These are phyloP conservation scores for Debaryomycetaceae sp. DNA, from an alignment of 1,139 yeast species.

Conservation along the genomic window DNA sequence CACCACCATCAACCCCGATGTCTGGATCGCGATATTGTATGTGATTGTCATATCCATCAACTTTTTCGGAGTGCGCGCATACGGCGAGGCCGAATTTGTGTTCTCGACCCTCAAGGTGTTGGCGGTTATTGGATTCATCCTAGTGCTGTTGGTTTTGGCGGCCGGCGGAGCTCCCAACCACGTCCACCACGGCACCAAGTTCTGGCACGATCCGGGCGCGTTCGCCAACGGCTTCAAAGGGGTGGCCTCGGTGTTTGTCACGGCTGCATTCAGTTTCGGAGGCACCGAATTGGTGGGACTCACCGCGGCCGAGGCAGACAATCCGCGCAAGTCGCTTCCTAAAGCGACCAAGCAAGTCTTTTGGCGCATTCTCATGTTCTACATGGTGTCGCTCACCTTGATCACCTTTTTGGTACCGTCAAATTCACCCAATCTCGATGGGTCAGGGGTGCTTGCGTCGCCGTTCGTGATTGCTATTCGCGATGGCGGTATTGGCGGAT, in stretches of 20 bases:
- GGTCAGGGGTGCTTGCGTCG: slow-evolving; percentile 25
- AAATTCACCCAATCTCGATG: background rate
- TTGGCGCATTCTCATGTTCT: slow-evolving; percentile 23
- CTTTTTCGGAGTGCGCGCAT: slow-evolving; percentile 24
- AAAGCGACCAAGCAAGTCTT: slow-evolving; percentile 27
- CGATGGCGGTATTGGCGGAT: slow-evolving; percentile 44
- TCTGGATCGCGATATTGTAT: slow-evolving; percentile 21
- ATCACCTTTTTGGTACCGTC: background rate
- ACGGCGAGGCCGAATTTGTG: slow-evolving; percentile 25
- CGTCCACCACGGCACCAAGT: slow-evolving; percentile 12
- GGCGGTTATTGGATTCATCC: slow-evolving; percentile 22
- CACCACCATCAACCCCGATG: slow-evolving; percentile 18
- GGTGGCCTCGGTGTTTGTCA: slow-evolving; percentile 37
- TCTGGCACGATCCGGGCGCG: slow-evolving; percentile 23
- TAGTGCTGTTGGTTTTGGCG: slow-evolving; percentile 19
- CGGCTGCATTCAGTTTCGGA: slow-evolving; percentile 48
- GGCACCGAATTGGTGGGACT: slow-evolving; percentile 37
- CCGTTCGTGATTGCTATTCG: slow-evolving; percentile 49
- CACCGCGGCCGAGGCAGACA: slow-evolving; percentile 31
- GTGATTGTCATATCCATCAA: slow-evolving; percentile 18
- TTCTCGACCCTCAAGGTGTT: slow-evolving; percentile 21
- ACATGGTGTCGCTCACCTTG: slow-evolving; percentile 4
- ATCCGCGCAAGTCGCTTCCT: slow-evolving; percentile 28
- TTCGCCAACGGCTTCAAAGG: slow-evolving; percentile 33
- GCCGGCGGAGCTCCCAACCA: slow-evolving; percentile 25